Conservation (phyloP, 495 filamentous ascomycete species). For the Lasiosphaeria ovina region DNA sequence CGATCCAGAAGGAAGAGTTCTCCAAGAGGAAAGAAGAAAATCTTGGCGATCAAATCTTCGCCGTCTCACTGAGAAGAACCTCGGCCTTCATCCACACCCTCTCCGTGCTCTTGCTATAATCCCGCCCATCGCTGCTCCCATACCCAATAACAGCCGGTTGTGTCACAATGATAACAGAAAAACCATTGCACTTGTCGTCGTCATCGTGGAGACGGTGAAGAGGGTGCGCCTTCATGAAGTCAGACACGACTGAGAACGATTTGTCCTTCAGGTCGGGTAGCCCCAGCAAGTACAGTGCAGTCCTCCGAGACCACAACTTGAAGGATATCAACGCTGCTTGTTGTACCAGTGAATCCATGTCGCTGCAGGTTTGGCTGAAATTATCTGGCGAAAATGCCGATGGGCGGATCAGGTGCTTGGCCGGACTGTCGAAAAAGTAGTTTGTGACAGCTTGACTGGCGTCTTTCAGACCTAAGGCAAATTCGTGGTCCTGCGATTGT, state of each 20-base stretch:
- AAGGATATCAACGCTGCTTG: background rate
- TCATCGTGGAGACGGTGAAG: slow-evolving; percentile 7
- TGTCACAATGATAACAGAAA: slow-evolving; percentile 2
- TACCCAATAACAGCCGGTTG: slow-evolving; percentile 2
- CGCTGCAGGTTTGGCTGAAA: background rate
- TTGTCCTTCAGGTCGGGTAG: background rate
- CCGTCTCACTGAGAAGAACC: slow-evolving; percentile 2
- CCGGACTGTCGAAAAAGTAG: background rate
- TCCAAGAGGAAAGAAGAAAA: too few relatives aligned
- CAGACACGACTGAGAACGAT: background rate
- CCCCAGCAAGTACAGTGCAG: background rate
- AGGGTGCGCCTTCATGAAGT: slow-evolving; percentile 4
- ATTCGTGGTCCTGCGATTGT: background rate
- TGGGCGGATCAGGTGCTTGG: background rate
- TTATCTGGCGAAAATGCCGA: background rate
- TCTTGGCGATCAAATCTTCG: too few relatives aligned
- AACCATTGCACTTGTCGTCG: slow-evolving; percentile 8
- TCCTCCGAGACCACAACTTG: background rate
- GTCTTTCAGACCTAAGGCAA: background rate
- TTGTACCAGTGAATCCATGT: background rate
- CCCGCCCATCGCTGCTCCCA: slow-evolving; percentile 6
- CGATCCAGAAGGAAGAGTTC: too few relatives aligned
- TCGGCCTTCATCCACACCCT: slow-evolving; percentile 12
- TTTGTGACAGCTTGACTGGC: background rate
- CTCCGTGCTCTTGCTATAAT: background rate